These are phyloP conservation scores for Trichoderma atroviride DNA, from an alignment of 2,329 filamentous ascomycete genomes.

Conservation along the genomic window DNA sequence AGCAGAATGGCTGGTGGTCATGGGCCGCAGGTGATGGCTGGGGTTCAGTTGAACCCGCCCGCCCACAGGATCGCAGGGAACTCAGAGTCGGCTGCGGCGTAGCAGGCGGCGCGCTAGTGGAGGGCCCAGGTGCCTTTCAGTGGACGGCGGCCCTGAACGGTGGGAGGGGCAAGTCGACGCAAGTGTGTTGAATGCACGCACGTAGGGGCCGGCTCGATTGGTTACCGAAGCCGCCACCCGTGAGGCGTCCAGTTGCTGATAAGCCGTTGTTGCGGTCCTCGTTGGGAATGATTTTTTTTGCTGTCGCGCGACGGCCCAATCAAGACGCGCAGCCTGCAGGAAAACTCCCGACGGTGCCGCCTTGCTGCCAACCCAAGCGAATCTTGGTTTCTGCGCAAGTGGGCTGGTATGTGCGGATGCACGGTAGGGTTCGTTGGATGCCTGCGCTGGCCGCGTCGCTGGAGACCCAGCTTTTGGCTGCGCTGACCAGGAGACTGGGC, in stretches of 20 bases:
- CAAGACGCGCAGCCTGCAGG: neutral
- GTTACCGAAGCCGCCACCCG: conserved; percentile 17
- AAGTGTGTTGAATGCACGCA: neutral
- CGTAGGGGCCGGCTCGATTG: conserved; percentile 8
- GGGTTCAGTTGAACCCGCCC: conserved; percentile 23
- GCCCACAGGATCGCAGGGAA: neutral
- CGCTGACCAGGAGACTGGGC: conserved; percentile 13
- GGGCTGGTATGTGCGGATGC: conserved; percentile 18
- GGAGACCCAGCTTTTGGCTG: conserved; percentile 15
- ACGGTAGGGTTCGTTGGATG: conserved; percentile 22
- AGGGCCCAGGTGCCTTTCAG: conserved; percentile 21
- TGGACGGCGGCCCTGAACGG: conserved; percentile 18
- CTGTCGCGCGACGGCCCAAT: conserved; percentile 18
- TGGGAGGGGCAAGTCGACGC: neutral
- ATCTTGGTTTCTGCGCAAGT: neutral
- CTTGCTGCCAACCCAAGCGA: neutral
- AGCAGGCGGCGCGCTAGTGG: conserved; percentile 22
- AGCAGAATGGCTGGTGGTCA: conserved; percentile 29
- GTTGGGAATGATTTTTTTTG: neutral
- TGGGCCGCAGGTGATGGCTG: conserved; percentile 18
- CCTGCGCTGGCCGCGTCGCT: conserved; percentile 10
- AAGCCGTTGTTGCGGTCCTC: neutral
- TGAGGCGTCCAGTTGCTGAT: conserved; percentile 13
- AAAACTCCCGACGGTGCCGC: conserved; percentile 12
- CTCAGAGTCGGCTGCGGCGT: conserved; percentile 6